A percentile compares a stretch with the other conserved stretches of the same genome.
phyloP scores from a whole-genome alignment of 2,329 filamentous ascomycete species.

The Aspergillus fischeri region DNA sequence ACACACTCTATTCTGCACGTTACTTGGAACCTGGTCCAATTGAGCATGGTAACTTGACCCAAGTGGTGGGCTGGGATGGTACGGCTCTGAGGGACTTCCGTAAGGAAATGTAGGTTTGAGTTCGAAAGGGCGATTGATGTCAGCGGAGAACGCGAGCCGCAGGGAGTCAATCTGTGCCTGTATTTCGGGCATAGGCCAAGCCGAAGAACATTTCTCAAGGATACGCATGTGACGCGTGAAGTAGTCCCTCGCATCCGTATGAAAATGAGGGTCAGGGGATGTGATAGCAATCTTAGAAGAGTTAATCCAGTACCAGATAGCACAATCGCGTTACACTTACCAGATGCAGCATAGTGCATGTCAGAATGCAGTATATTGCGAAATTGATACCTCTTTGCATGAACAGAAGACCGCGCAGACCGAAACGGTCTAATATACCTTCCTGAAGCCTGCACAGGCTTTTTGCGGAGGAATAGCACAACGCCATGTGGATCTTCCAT shows the following conservation, averaged over 20 bases:
- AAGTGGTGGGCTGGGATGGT: slow-evolving; percentile 59
- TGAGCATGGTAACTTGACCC: slow-evolving; percentile 49
- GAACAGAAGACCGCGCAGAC: slow-evolving; percentile 74
- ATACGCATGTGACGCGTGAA: slow-evolving; percentile 94
- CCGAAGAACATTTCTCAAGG: slow-evolving; percentile 75
- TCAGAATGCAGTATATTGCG: slow-evolving; percentile 86
- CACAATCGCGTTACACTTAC: slow-evolving; percentile 54
- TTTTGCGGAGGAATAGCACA: slow-evolving; percentile 82
- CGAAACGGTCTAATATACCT: slow-evolving; percentile 70
- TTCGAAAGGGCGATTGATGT: slow-evolving; percentile 79
- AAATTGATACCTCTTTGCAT: slow-evolving; percentile 96
- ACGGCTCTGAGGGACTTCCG: slow-evolving; percentile 67
- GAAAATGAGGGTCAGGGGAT: slow-evolving; percentile 85
- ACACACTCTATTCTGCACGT: slow-evolving; percentile 46
- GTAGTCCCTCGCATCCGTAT: slow-evolving; percentile 77
- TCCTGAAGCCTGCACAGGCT: slow-evolving; percentile 83
- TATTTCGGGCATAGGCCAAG: slow-evolving; percentile 86
- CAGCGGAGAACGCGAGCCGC: slow-evolving; percentile 84
- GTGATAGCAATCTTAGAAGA: slow-evolving; percentile 75
- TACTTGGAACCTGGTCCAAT: slow-evolving; percentile 43
- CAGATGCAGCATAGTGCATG: slow-evolving; percentile 87
- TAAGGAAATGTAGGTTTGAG: slow-evolving; percentile 85
- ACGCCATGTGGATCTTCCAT: slow-evolving; percentile 84
- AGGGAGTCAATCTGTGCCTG: slow-evolving; percentile 85
- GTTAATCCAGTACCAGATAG: not conserved